Conservation (phyloP, 805 yeast species). For the Candida silvicultrix region DNA sequence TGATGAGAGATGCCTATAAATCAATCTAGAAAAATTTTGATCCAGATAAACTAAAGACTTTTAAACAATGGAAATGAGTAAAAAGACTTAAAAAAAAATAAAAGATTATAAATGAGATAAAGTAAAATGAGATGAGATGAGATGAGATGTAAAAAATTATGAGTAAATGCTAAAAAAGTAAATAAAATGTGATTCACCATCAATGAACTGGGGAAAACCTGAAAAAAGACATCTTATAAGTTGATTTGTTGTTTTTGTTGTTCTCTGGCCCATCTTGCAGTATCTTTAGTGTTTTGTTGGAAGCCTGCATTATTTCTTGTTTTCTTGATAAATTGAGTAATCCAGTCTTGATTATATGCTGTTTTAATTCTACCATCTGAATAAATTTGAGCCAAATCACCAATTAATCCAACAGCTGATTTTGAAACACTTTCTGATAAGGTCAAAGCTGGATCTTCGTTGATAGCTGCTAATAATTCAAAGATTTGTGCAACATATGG, state of each 20-base stretch:
- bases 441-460: conserved; percentile 53
- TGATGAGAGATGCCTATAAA: no score
- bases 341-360: conserved; percentile 70
- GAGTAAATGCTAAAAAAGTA: no score
- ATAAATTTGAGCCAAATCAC: conserved; percentile 87
- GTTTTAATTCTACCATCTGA: conserved; percentile 69
- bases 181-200: no score
- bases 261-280: conserved; percentile 98
- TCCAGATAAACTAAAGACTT: no score
- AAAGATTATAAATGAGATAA: no score
- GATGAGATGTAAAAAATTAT: no score
- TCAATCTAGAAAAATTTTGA: no score
- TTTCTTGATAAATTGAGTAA: conserved; percentile 66
- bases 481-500: conserved; percentile 68
- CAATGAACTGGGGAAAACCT: no score
- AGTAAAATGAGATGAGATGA: no score
- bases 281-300: conserved; percentile 66
- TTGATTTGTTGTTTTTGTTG: conserved; percentile 30
- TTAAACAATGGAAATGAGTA: no score
- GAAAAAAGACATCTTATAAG: conserved; percentile 3
- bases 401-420: conserved; percentile 83
- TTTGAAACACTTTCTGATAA: conserved; percentile 68
- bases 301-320: conserved; percentile 61
- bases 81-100: no score
- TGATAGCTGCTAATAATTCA: conserved; percentile 55